Conservation (phyloP, 352 stramenopile genomes). For the Globisporangium paddicum region DNA sequence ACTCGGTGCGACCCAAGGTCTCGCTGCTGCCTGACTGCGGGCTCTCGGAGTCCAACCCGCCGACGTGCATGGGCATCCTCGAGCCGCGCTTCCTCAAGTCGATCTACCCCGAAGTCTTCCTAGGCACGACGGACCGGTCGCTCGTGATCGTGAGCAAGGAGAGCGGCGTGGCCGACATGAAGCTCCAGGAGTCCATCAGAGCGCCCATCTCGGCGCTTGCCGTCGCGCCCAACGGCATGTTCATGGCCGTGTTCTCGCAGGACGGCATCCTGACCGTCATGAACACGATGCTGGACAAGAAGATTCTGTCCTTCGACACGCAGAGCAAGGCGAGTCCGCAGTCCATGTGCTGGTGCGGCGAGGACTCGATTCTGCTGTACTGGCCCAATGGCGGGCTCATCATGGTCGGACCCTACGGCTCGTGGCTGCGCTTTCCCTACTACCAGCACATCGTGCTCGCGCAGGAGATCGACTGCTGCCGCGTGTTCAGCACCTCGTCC, state of each 20-base stretch:
- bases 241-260: conserved; percentile 95
- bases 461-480: conserved; percentile 68
- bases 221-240: conserved; percentile 93
- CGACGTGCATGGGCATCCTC: conserved; percentile 91
- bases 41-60: conserved; percentile 64
- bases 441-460: conserved; percentile 66
- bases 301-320: conserved; percentile 86
- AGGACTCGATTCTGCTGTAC: conserved; percentile 89
- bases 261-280: conserved; percentile 93
- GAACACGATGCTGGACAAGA: conserved; percentile 96
- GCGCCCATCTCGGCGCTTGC: conserved; percentile 91
- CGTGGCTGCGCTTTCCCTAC: conserved; percentile 84
- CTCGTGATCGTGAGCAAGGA: conserved; percentile 83
- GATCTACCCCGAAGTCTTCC: conserved; percentile 90
- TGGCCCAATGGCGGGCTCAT: conserved; percentile 74
- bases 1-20: conserved; percentile 76
- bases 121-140: conserved; percentile 89
- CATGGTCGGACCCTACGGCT: conserved; percentile 85
- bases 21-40: conserved; percentile 67
- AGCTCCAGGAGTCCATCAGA: conserved; percentile 75
- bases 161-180: conserved; percentile 64
- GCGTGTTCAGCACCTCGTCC: conserved; percentile 58
- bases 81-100: conserved; percentile 88
- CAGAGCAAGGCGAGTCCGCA: conserved; percentile 73
- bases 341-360: conserved; percentile 86